Base-by-base conservation (phyloP, 2,329 filamentous ascomycete genomes). In the Hypoxylon sp. region DNA sequence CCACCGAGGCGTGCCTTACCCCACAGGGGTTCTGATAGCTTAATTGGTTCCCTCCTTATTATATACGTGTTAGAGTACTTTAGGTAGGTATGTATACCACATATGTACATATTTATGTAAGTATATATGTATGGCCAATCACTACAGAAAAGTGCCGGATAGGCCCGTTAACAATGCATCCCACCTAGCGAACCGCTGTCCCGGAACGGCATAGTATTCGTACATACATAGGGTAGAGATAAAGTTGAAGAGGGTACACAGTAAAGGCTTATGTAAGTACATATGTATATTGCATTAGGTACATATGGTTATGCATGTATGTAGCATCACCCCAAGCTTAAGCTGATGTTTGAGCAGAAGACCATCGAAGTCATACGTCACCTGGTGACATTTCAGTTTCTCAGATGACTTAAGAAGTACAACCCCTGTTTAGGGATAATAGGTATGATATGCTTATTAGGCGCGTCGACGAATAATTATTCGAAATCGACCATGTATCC, bases 401-500 rank as follows among this genome's bases (percentile, higher is more conserved):
- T 65, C 58, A 60, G 49, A 21, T 57, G 60, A 60, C 46, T 55
- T 46, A 11, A 11, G 49, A 41, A 58, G 34, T 36, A 52, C 13
- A 58, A 59, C 28, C 14, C 25, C 38, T 23, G 28, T 43, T 32
- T 34, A 25, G 43, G 36, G 34, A 46, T 48, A 38, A 53, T 46
- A 32, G 50, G 57, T 63, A 63, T 64, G 36, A 60, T 63, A 64
- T 61, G 46, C 60, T 61, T 59, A 59, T 63, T 64, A 49, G 38
- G 43, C 17, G 48, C 11, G 48, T 32, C 23, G 23, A 48, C 46
- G 41, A 60, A 34, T n/a, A 48, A 50, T 48, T 53, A 34, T 60
- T 67, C 52, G 48, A 60, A 50, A 23, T 57, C 46, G 28, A 65
- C 34, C 48, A 21, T 48, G 19, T 36, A 28, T 60, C 60, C 60